Conservation (phyloP, 2,329 filamentous ascomycete species). For the Apiospora rasikravindrae region DNA sequence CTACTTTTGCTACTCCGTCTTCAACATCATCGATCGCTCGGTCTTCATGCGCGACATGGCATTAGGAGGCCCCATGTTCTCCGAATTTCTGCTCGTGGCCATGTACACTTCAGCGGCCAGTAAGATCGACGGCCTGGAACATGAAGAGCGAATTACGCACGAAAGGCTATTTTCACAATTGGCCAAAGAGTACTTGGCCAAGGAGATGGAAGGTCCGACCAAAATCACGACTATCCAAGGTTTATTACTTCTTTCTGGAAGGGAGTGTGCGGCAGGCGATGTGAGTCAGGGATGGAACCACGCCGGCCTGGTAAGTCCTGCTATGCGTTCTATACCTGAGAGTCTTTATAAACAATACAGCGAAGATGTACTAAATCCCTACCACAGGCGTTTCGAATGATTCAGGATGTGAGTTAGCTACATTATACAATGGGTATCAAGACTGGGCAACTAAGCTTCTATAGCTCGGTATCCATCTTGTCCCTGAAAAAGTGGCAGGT, state of each 20-base stretch:
- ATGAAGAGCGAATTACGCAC: neutral
- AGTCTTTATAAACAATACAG: neutral
- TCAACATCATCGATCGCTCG: constrained; percentile 17
- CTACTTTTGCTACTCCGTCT: constrained; percentile 15
- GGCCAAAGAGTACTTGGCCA: constrained; percentile 17
- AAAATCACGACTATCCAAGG: constrained; percentile 16
- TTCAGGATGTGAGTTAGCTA: neutral
- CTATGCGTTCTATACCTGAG: neutral
- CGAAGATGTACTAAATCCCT: neutral
- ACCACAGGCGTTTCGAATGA: constrained; percentile 13
- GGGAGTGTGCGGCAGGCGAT: constrained; percentile 9
- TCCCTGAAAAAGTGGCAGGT: constrained; percentile 4
- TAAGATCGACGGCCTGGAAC: constrained; percentile 8
- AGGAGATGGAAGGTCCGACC: constrained; percentile 17
- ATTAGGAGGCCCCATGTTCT: constrained; percentile 13
- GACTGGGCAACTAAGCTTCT: neutral
- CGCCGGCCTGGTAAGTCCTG: neutral
- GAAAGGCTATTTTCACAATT: neutral
- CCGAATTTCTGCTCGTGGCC: constrained; percentile 16
- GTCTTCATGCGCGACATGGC: constrained; percentile 17
- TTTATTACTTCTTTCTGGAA: neutral
- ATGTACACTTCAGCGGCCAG: constrained; percentile 13
- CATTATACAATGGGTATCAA: neutral
- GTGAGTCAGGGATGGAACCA: constrained; percentile 16
- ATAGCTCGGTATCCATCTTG: constrained; percentile 15